Conservation (phyloP, 345 rosid species). For the Hibiscus trionum region DNA sequence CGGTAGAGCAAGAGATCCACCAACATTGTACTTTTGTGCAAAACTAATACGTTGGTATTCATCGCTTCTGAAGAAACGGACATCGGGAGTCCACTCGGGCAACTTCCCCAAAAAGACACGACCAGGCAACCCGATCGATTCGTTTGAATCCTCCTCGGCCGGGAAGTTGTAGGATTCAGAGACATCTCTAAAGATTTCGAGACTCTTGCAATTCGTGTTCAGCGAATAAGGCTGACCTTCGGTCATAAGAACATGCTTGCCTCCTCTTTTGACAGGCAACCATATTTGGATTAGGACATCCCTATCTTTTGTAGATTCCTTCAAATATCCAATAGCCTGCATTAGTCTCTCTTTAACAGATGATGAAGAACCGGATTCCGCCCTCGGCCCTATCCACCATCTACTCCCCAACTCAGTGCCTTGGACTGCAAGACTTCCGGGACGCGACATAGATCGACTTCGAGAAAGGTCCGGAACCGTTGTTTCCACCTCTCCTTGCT, state of each 20-base stretch:
- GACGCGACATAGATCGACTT: constrained; percentile 23
- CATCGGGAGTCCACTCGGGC: constrained; percentile 98
- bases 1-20: constrained; percentile 85
- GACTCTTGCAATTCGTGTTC: constrained; percentile 45
- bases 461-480: constrained; percentile 19
- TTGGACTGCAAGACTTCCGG: constrained; percentile 25
- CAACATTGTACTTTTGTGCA: constrained; percentile 58
- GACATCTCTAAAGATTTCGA: constrained; percentile 53
- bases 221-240: constrained; percentile 58
- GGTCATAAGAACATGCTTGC: constrained; percentile 63
- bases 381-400: constrained; percentile 58
- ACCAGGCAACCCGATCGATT: constrained; percentile 64
- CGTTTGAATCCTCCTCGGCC: constrained; percentile 57
- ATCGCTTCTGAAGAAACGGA: constrained; percentile 55
- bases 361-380: constrained; percentile 25
- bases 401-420: constrained; percentile 40
- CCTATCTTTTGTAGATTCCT: constrained; percentile 40
- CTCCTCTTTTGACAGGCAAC: constrained; percentile 69
- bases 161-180: constrained; percentile 56
- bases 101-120: constrained; percentile 66
- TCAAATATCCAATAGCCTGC: constrained; percentile 42
- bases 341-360: constrained; percentile 31
- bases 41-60: constrained; percentile 62
- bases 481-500: constrained; percentile 24
- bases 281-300: constrained; percentile 75